phyloP scores from a whole-genome alignment of 768 basidiomycete species.

The Cystofilobasidium ferigula region DNA sequence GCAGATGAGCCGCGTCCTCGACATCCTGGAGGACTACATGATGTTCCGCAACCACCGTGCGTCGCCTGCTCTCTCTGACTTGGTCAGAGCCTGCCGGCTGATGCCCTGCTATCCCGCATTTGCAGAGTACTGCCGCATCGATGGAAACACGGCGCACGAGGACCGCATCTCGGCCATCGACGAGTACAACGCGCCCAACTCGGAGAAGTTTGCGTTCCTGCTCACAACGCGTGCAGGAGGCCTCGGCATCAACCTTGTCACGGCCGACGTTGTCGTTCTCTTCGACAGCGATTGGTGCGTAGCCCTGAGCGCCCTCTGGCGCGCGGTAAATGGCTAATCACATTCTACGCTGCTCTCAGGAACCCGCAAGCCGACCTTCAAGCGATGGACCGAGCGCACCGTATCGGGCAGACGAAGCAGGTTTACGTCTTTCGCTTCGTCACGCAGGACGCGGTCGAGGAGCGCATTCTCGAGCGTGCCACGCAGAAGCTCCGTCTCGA shows the following conservation, averaged over 20 bases:
- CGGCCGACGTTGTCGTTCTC: constrained; percentile 85
- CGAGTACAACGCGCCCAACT: constrained; percentile 88
- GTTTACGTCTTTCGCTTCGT: constrained; percentile 96
- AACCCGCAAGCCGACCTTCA: constrained; percentile 98
- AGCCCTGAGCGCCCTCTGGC: not conserved
- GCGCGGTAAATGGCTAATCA: not conserved
- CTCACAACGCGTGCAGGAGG: constrained; percentile 95
- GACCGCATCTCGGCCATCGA: constrained; percentile 92
- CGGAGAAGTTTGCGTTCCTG: constrained; percentile 92
- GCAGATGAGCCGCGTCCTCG: constrained; percentile 97
- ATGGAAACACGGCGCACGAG: constrained; percentile 90
- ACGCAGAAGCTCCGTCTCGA: constrained; percentile 91
- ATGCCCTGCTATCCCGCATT: not conserved
- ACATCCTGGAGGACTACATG: constrained; percentile 95
- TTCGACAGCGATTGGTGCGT: constrained; percentile 91
- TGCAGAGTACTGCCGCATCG: constrained; percentile 92
- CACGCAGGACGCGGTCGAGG: constrained; percentile 85
- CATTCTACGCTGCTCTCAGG: constrained; percentile 51
- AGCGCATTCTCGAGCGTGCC: constrained; percentile 85
- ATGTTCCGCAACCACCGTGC: constrained; percentile 76
- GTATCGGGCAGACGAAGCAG: constrained; percentile 93
- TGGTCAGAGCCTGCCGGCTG: no score
- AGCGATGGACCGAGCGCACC: constrained; percentile 96
- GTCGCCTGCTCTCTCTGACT: constrained; percentile 33
- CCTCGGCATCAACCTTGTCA: constrained; percentile 88